Conservation (phyloP, 352 stramenopile species). For the Blastocystis sp. region DNA sequence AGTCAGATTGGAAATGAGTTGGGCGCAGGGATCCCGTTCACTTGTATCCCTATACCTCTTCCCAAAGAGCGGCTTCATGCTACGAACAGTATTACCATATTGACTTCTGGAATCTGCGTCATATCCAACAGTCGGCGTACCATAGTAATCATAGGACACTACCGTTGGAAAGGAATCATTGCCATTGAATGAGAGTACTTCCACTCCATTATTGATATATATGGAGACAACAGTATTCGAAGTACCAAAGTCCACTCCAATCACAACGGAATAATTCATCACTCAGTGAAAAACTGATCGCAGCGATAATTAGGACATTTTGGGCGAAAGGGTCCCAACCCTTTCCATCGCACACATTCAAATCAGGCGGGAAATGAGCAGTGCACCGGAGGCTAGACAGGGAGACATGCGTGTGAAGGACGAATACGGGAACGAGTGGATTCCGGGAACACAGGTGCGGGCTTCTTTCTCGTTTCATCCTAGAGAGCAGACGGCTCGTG, state of each 20-base stretch:
- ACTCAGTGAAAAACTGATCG: too few relatives aligned
- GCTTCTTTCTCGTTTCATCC: background rate
- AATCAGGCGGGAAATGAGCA: background rate
- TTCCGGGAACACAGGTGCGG: slow-evolving; percentile 29
- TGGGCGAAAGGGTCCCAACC: too few relatives aligned
- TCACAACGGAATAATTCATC: too few relatives aligned
- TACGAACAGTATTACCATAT: background rate
- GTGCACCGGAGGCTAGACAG: background rate
- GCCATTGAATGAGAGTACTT: too few relatives aligned
- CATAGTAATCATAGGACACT: background rate
- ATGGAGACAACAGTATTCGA: too few relatives aligned
- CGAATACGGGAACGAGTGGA: slow-evolving; percentile 51
- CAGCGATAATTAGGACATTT: too few relatives aligned
- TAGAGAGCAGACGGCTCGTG: slow-evolving; percentile 48
- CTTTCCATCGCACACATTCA: too few relatives aligned
- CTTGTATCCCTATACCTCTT: too few relatives aligned
- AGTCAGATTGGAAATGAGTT: background rate
- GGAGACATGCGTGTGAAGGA: slow-evolving; percentile 46
- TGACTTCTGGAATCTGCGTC: background rate
- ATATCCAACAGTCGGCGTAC: background rate
- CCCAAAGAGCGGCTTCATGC: too few relatives aligned
- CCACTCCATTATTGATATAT: too few relatives aligned
- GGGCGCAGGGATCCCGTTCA: too few relatives aligned
- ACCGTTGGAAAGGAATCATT: background rate
- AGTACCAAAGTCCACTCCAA: too few relatives aligned